phyloP scores from a whole-genome alignment of 2,329 filamentous ascomycete species.

The Colletotrichum theobromicola region DNA sequence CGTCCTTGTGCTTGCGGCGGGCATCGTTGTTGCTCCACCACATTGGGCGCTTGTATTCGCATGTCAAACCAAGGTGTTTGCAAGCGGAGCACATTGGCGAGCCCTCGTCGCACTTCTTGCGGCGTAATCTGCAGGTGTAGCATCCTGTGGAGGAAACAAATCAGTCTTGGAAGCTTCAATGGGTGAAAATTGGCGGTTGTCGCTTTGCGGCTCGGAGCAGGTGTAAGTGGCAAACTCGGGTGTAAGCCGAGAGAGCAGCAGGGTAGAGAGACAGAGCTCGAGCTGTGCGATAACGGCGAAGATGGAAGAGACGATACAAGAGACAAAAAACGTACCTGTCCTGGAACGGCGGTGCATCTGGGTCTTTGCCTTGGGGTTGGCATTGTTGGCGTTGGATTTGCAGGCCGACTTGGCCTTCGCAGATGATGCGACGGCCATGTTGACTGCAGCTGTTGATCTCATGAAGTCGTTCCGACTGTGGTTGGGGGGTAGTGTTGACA shows the following conservation, averaged over 20 bases:
- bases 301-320: neutral
- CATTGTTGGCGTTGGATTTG: constrained; percentile 54
- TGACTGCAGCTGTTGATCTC: constrained; percentile 51
- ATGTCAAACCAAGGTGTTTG: constrained; percentile 79
- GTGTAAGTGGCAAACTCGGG: constrained; percentile 18
- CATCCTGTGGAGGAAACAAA: constrained; percentile 51
- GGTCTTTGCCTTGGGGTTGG: constrained; percentile 69
- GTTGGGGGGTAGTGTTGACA: constrained; percentile 71
- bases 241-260: constrained; percentile 32
- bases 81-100: constrained; percentile 68
- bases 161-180: constrained; percentile 3
- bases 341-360: constrained; percentile 95
- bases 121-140: constrained; percentile 71
- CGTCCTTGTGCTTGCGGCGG: constrained; percentile 85
- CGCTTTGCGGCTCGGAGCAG: neutral
- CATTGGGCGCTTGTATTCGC: constrained; percentile 94
- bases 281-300: neutral
- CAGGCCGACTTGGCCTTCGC: constrained; percentile 63
- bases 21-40: constrained; percentile 98
- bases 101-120: constrained; percentile 74
- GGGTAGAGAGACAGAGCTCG: constrained; percentile 11
- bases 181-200: constrained; percentile 26
- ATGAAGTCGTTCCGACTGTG: constrained; percentile 46
- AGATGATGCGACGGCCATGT: constrained; percentile 67
- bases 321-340: constrained; percentile 69